These are phyloP conservation scores for Scopulariopsis brevicaulis DNA, from an alignment of 2,329 filamentous ascomycete genomes.

Conservation along the genomic window DNA sequence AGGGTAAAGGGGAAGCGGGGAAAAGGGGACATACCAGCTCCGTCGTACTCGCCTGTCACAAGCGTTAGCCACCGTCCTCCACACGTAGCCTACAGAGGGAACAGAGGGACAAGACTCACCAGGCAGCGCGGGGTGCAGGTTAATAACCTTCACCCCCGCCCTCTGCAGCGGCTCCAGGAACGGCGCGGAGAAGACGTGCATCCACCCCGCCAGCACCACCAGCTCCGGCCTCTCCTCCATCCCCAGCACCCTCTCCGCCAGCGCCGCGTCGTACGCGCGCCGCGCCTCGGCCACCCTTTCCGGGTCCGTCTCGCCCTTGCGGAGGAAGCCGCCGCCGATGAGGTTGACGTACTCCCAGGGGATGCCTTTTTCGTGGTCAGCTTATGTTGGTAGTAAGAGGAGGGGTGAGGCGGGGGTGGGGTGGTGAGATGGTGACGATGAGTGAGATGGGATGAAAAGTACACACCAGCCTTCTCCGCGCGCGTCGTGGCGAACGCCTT, in stretches of 20 bases:
- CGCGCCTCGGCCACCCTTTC: constrained; percentile 43
- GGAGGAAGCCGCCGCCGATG: constrained; percentile 54
- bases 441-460: not conserved
- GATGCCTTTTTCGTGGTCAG: constrained; percentile 30
- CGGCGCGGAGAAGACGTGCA: constrained; percentile 64
- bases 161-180: constrained; percentile 60
- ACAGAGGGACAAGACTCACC: constrained; percentile 9
- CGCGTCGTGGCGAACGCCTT: constrained; percentile 30
- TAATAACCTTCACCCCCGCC: constrained; percentile 60
- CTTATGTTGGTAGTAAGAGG: not conserved
- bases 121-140: constrained; percentile 54
- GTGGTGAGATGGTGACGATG: not conserved
- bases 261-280: constrained; percentile 60
- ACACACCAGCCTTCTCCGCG: constrained; percentile 29
- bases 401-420: not conserved
- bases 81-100: not conserved
- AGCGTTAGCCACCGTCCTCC: not conserved
- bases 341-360: constrained; percentile 76
- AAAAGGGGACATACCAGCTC: constrained; percentile 32
- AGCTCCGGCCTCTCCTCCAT: constrained; percentile 50
- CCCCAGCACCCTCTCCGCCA: constrained; percentile 54
- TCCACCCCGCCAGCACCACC: constrained; percentile 76
- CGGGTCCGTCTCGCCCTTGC: constrained; percentile 49
- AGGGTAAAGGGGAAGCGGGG: not conserved
- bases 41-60: constrained; percentile 57